Percentiles rank a stretch among this genome's conserved stretches.
Conservation (phyloP, 495 filamentous ascomycete genomes). For the Gamarada debralockiae region DNA sequence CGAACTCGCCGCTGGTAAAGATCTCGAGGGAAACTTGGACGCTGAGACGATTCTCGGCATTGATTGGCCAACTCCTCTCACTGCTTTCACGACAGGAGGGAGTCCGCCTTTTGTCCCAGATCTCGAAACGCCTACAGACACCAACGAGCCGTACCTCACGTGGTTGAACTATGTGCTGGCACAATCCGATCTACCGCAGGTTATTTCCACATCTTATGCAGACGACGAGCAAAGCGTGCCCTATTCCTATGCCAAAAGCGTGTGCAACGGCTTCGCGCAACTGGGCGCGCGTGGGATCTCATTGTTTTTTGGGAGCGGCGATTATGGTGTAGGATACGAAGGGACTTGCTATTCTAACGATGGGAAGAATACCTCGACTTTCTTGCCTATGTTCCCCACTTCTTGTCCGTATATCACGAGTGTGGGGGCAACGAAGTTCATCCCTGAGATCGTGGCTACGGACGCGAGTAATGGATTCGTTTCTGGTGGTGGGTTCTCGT, state of each 20-base stretch:
- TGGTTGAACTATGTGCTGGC: constrained; percentile 66
- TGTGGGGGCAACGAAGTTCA: constrained; percentile 62
- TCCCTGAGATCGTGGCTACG: constrained; percentile 51
- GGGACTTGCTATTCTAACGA: constrained; percentile 59
- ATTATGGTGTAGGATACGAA: constrained; percentile 55
- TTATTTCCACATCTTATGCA: constrained; percentile 70
- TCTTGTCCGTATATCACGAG: constrained; percentile 79
- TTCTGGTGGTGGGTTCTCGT: constrained; percentile 70
- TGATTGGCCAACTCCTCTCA: constrained; percentile 50
- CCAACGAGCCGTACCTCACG: constrained; percentile 35
- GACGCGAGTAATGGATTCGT: constrained; percentile 53
- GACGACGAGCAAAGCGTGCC: constrained; percentile 66
- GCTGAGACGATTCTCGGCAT: constrained; percentile 64
- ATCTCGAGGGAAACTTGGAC: constrained; percentile 69
- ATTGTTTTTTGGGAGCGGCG: constrained; percentile 67
- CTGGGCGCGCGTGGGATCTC: constrained; percentile 69
- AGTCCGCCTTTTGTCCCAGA: constrained; percentile 54
- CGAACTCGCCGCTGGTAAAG: constrained; percentile 25
- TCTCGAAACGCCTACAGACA: constrained; percentile 34
- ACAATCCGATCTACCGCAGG: constrained; percentile 63
- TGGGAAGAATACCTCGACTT: constrained; percentile 55
- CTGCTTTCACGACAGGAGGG: constrained; percentile 64
- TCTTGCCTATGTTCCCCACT: constrained; percentile 67
- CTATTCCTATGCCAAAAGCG: constrained; percentile 52
- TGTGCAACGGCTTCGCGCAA: constrained; percentile 69